Evolutionary conservation across 1,284 basidiomycete genomes (phyloP), one percentile per base, ranked within the genome.

Genomic region (Cystobasidiaceae sp.): DNA sequence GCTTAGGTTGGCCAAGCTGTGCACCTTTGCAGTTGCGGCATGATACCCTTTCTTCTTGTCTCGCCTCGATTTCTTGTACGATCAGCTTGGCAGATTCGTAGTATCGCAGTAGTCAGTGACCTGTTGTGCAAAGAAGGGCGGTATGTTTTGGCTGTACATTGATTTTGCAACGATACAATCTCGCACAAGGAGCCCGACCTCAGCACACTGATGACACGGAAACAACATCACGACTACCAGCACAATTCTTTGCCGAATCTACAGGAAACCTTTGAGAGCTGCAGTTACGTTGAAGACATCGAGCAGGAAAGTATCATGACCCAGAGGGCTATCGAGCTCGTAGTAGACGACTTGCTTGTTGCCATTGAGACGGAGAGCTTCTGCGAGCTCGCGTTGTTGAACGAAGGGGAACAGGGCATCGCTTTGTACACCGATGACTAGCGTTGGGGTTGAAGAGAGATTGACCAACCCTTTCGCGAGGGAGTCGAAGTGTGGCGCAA

Each of bases 341-440:
- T 94, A 98, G 78, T 97, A 98, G 66, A 89, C 87, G 32, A 99
- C 96, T 67, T 82, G 80, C 21, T 84, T 78, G 76, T 94, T 94
- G 0, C 94, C 94, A 1, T 87, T 85, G 82, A 93, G 84, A 67
- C 91, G 82, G 68, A 99, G 78, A 32, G 93, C 93, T 77, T 97
- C 93, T 3, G 89, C 92, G 23, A 97, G 81, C 78, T 98, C 94
- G 30, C 94, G 82, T 77, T 98, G 96, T 78, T 98, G 94, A 74
- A 97, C 93, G 5, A 97, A 90, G 0, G 93, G 91, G 78, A 99
- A 97, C 25, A 99, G 80, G 43, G 97, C 93, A 74, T 99, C 94
- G 73, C 87, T 90, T 79, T 99, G 94, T 4, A 97, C 94, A 19
- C 96, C 96, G 11, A 99, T 82, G 0, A 99, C 83, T 28, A 99